Base-by-base conservation (phyloP, 148 eudicot genomes). In the Pouteria glomerata region DNA sequence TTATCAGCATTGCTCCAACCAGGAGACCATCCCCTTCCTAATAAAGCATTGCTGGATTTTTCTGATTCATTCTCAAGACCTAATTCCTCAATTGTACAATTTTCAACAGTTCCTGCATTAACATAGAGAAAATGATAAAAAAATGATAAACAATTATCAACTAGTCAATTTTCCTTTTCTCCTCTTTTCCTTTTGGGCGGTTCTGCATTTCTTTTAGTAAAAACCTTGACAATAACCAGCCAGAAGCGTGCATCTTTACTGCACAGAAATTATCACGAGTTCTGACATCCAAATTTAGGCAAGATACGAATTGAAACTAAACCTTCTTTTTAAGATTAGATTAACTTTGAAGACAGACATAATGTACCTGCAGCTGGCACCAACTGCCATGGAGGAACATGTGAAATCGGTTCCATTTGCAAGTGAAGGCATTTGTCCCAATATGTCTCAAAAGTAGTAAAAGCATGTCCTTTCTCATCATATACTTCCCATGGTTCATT, bases 401-500 rank as follows among this genome's bases (percentile, higher is more conserved):
- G 87, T 62, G 87, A 81, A 80, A 82, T 74, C 21, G 89, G 86
- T 66, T 86, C 93, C 34, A 69, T 82, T 27, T 85, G 82, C 88
- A 88, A 81, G 75, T 62, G 73, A 74, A 85, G 65, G 78, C 92
- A 91, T 77, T 88, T 95, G 29, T 84, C 79, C 99, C 99, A 95
- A 58, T 83, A 95, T 23, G 86, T 77, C 59, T 84, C 76, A 70
- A 95, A 95, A 64, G 85, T 82, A 13, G 96, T 92, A 82, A 88
- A 88, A 73, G 92, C 87, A 63, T 82, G 77, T 27, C 96, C 92
- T 14, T 79, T 82, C 47, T 91, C 91, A 78, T 95, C 96, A 74
- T 84, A 86, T 50, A 89, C 82, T 69, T 92, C 99, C 99, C 99
- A 95, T 62, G 99, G 99, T 77, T 95, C 99, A 72, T 83, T 84